Evolutionary conservation across 2,329 filamentous ascomycete species (phyloP), one percentile per base, ranked within the genome.

Genomic region (Colletotrichum tamarilloi): DNA sequence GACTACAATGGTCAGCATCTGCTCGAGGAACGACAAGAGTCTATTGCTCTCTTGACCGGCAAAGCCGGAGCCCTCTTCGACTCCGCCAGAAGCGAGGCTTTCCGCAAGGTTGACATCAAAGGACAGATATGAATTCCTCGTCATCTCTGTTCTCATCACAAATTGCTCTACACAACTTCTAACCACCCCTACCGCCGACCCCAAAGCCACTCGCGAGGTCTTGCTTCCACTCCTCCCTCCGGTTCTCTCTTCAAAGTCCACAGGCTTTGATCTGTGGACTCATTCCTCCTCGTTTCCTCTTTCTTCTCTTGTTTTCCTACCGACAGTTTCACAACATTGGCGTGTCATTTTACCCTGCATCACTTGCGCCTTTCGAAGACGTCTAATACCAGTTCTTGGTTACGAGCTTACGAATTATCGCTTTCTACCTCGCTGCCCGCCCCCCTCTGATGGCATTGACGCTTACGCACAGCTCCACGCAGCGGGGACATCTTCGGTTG

Each of bases 31-130:
- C 92, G 92, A 76, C 88, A 92, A 76, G 92, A 94, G 75, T 90
- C 91, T 76, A 93, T 95, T 77, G 87, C 90, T 75, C 92, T 97
- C 80, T 82, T 94, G 77, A 92, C 93, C 57, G 91, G 90, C 78
- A 95, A 95, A 85, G 94, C 93, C 62, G 90, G 89, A 64, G 81
- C 83, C 55, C 84, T 93, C 24, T 98, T 98, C 83, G 95, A 98
- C 81, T 82, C 85, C 66, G 91, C 94, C 72, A 93, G 92, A 81
- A 84, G 87, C 52, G 87, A 89, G 75, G 96, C 96, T 62, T 97
- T 98, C 84, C 90, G 91, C 80, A 92, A 92, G 81, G 93, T 98
- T 87, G 95, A 98, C 85, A 97, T 98, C 87, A 98, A 98, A 86
- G 95, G 96, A 80, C 96, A 98, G 85, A 97, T 98, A 81, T 97